A percentile compares a stretch with the other conserved stretches of the same genome.
These are phyloP conservation scores for Gynochthodes officinalis DNA, from an alignment of 257 asterid genomes.

Conservation along the genomic window DNA sequence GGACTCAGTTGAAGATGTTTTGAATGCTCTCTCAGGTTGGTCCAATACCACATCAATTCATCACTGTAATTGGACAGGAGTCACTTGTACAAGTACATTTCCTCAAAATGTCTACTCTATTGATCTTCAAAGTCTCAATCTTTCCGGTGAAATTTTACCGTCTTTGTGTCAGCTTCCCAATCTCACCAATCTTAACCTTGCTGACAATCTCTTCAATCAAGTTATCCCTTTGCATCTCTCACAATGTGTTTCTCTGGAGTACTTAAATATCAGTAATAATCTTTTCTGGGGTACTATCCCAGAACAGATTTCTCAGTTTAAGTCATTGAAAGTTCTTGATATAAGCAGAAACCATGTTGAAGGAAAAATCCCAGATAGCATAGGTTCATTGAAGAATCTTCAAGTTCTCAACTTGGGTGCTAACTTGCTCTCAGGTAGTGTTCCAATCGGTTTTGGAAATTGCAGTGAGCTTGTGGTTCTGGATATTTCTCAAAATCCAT, in stretches of 20 bases:
- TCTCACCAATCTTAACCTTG: constrained; percentile 61
- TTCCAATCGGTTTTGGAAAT: constrained; percentile 58
- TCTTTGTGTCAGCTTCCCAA: constrained; percentile 49
- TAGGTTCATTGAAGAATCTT: constrained; percentile 55
- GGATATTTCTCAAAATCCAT: constrained; percentile 75
- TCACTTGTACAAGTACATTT: constrained; percentile 46
- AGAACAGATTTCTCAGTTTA: constrained; percentile 64
- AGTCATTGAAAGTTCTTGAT: constrained; percentile 52
- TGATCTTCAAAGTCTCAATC: constrained; percentile 62
- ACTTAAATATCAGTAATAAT: constrained; percentile 60
- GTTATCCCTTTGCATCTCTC: constrained; percentile 81
- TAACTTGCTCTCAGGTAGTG: constrained; percentile 69
- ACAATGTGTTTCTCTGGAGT: constrained; percentile 49
- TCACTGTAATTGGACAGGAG: constrained; percentile 83
- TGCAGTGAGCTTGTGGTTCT: constrained; percentile 60
- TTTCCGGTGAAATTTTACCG: constrained; percentile 81
- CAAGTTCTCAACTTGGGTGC: constrained; percentile 58
- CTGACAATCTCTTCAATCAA: constrained; percentile 66
- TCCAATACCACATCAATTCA: constrained; percentile 47
- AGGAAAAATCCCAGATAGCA: constrained; percentile 67
- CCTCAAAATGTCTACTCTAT: constrained; percentile 46
- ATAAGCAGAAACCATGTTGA: constrained; percentile 69
- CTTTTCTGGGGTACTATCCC: constrained; percentile 88
- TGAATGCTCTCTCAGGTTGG: constrained; percentile 56
- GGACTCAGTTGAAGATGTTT: constrained; percentile 61